Base-by-base conservation (phyloP, 2,329 filamentous ascomycete species). In the Emergomyces orientalis region DNA sequence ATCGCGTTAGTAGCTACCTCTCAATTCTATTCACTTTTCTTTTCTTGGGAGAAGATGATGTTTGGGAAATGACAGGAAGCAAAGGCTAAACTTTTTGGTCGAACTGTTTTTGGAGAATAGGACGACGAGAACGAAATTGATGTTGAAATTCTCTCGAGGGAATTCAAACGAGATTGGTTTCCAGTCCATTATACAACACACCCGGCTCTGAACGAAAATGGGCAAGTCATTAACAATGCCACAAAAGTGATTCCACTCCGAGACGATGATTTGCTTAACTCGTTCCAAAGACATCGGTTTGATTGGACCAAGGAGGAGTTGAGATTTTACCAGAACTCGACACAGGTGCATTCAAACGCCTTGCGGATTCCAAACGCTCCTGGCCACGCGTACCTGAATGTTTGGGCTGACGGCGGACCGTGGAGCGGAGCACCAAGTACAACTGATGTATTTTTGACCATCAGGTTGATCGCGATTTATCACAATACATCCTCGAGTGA, bases 341-440 rank as follows among this genome's bases (percentile, higher is more conserved):
- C 56, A 11, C 49, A 69, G 39, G 60, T 71, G 32, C 69, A 70
- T 58, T 59, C 60, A 30, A 68, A 67, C 41, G 51, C 49, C 22
- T 45, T 63, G 14, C 63, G 66, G 30, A 62, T 70, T 17, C 70
- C 70, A 27, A 58, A 60, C 8, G 63, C 63, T 39, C 62, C 65
- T 19, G 71, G 71, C 37, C 66, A 63, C 41, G 64, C 70, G 32
- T 69, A 71, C 39, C 58, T 72, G 60, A 72, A 71, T 55, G 61
- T 72, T n/a, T 72, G 70, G 70, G 70, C 70, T 19, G 70, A 72
- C 52, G 70, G 69, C 13, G 70, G 67, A 30, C 63, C 65, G 62
- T 72, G 70, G 70, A 69, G 65, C 59, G 69, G 71, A 13, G 59
- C 59, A 47, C 69, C 70, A 2, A 71, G 70, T 57, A 69, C 66